Conservation (phyloP, 257 asterid species). For the Solanum pennellii region DNA sequence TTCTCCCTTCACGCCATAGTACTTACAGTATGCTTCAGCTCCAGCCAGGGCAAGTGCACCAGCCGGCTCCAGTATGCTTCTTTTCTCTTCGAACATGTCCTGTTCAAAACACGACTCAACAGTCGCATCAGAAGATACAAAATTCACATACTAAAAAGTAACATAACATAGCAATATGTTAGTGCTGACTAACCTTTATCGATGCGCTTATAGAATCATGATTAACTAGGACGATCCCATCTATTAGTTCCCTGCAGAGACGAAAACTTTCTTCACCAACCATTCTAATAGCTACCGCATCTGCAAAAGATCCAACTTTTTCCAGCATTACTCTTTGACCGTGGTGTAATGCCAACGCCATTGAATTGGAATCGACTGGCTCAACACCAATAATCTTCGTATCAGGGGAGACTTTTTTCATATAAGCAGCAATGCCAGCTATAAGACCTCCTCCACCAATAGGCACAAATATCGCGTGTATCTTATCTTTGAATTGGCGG, state of each 20-base stretch:
- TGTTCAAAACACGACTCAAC: conserved; percentile 1
- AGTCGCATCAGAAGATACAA: neutral
- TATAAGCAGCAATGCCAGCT: conserved; percentile 92
- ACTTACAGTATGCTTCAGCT: conserved; percentile 86
- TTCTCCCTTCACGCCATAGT: conserved; percentile 61
- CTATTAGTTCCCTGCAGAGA: conserved; percentile 67
- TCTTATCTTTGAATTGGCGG: conserved; percentile 51
- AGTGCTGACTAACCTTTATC: conserved; percentile 52
- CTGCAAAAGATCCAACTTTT: conserved; percentile 93
- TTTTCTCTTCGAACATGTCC: conserved; percentile 98
- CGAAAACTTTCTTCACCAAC: conserved; percentile 84
- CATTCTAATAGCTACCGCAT: conserved; percentile 93
- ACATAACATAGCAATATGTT: neutral
- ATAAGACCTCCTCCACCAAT: conserved; percentile 97
- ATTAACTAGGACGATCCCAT: conserved; percentile 78
- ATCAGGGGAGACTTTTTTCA: conserved; percentile 75
- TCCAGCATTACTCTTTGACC: conserved; percentile 65
- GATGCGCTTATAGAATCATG: conserved; percentile 95
- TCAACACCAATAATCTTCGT: conserved; percentile 89
- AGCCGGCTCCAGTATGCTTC: conserved; percentile 92
- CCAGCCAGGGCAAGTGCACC: conserved; percentile 98
- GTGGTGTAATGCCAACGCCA: conserved; percentile 81
- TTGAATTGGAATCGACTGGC: conserved; percentile 83
- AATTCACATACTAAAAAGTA: neutral
- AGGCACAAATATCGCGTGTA: conserved; percentile 86